phyloP scores from a whole-genome alignment of 2,329 filamentous ascomycete species.

The Neofusicoccum ribis region DNA sequence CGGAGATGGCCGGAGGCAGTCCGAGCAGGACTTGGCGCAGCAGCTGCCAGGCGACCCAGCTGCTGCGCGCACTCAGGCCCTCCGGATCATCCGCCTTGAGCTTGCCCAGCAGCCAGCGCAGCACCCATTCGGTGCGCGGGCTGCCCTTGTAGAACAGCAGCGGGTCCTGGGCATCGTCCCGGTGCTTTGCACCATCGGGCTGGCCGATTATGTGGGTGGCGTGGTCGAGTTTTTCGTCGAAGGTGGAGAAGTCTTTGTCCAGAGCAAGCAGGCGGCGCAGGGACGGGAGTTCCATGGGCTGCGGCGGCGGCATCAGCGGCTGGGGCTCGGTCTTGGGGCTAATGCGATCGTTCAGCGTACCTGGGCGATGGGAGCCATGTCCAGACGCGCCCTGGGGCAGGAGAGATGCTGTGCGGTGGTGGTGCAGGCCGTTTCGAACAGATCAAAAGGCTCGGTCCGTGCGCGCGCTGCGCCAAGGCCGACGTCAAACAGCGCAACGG shows the following conservation, averaged over 20 bases:
- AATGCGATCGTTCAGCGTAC: conserved; percentile 14
- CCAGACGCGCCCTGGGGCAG: conserved; percentile 15
- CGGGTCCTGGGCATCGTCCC: conserved; percentile 1
- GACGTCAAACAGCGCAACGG: conserved; percentile 14
- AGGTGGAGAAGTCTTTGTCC: conserved; percentile 37
- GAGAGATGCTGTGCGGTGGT: conserved; percentile 16
- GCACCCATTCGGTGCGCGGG: conserved; percentile 62
- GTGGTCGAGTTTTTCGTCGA: conserved; percentile 43
- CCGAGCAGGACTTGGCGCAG: conserved; percentile 61
- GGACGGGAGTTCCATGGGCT: conserved; percentile 27
- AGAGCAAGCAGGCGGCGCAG: conserved; percentile 42
- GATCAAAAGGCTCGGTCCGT: conserved; percentile 11
- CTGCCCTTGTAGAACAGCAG: conserved; percentile 28
- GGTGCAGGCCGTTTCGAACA: conserved; percentile 15
- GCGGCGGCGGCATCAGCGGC: conserved; percentile 15
- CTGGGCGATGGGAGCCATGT: conserved; percentile 20
- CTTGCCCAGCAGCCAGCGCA: conserved; percentile 66
- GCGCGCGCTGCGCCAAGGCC: conserved; percentile 12
- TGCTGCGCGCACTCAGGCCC: conserved; percentile 43
- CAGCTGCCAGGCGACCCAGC: conserved; percentile 56
- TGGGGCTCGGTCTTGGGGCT: neutral
- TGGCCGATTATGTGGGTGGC: conserved; percentile 42
- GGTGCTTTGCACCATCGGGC: conserved; percentile 24
- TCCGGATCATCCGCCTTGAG: conserved; percentile 46
- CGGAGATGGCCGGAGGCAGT: conserved; percentile 69